A percentile compares a stretch with the other conserved stretches of the same genome.
These are phyloP conservation scores for Penicillium canariense DNA, from an alignment of 495 filamentous ascomycete genomes.

Conservation along the genomic window DNA sequence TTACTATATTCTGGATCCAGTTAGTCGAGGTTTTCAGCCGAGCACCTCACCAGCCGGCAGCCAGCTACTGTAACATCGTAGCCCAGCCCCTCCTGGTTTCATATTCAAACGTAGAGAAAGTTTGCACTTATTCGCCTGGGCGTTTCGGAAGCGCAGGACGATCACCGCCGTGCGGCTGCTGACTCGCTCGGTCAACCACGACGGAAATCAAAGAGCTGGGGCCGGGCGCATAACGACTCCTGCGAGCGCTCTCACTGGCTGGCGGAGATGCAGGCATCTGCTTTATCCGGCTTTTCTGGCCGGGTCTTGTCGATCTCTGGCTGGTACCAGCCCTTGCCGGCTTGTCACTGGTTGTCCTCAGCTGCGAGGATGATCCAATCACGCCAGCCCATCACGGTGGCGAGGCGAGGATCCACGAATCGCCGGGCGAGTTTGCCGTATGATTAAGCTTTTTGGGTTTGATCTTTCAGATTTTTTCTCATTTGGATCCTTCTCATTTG, in stretches of 20 bases:
- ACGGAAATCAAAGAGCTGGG: slow-evolving; percentile 9
- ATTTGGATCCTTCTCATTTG: neutral
- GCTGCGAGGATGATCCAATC: slow-evolving; percentile 8
- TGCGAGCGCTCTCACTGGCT: neutral
- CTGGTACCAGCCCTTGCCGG: neutral
- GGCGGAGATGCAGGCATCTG: neutral
- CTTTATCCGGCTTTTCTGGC: neutral
- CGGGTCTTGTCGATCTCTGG: slow-evolving; percentile 3
- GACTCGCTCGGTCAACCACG: slow-evolving; percentile 14
- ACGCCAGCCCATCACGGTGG: neutral
- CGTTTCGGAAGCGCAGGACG: slow-evolving; percentile 18
- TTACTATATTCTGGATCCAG: neutral
- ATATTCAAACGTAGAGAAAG: neutral
- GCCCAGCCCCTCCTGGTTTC: neutral
- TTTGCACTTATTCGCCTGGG: slow-evolving; percentile 14
- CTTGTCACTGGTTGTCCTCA: slow-evolving; percentile 22
- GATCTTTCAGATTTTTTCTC: neutral
- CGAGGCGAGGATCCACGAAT: slow-evolving; percentile 1
- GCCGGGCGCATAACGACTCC: neutral
- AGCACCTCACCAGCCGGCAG: neutral
- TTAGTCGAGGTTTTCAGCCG: neutral
- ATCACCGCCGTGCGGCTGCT: slow-evolving; percentile 12
- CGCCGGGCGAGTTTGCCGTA: neutral
- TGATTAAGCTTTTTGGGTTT: slow-evolving; percentile 9
- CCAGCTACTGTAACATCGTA: neutral